phyloP scores from a whole-genome alignment of 345 rosid genomes.

The Kernera saxatilis region DNA sequence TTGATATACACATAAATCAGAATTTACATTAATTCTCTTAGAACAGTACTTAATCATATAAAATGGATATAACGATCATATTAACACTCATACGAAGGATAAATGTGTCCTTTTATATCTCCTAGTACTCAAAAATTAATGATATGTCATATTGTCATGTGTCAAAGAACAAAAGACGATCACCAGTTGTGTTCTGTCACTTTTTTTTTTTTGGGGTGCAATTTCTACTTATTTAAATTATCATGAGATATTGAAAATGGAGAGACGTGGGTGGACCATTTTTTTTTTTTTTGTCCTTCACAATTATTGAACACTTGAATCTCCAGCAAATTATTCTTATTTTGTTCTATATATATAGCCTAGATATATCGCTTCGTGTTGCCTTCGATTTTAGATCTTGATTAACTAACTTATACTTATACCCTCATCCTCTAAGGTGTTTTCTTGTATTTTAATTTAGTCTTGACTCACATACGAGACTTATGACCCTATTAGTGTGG shows the following conservation, averaged over 20 bases:
- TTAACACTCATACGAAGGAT: background rate
- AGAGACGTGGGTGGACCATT: constrained; percentile 28
- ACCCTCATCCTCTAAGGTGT: background rate
- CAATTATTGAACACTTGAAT: constrained; percentile 19
- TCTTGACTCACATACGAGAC: background rate
- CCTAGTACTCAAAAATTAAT: background rate
- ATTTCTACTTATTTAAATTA: constrained; percentile 1
- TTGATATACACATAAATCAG: background rate
- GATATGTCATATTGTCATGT: background rate
- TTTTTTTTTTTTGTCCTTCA: background rate
- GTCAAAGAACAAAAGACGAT: constrained; percentile 13
- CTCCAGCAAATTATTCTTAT: background rate
- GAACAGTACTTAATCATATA: background rate
- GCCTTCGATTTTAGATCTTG: constrained; percentile 9
- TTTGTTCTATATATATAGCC: background rate
- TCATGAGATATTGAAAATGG: constrained; percentile 20
- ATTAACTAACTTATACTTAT: background rate
- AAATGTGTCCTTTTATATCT: background rate
- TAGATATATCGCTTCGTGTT: background rate
- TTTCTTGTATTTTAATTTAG: background rate
- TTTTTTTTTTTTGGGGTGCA: no score
- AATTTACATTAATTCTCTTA: background rate
- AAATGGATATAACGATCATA: no score
- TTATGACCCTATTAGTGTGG: background rate
- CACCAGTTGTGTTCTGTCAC: constrained; percentile 13